phyloP scores from a whole-genome alignment of 768 basidiomycete genomes.

The Suillus alpinus region DNA sequence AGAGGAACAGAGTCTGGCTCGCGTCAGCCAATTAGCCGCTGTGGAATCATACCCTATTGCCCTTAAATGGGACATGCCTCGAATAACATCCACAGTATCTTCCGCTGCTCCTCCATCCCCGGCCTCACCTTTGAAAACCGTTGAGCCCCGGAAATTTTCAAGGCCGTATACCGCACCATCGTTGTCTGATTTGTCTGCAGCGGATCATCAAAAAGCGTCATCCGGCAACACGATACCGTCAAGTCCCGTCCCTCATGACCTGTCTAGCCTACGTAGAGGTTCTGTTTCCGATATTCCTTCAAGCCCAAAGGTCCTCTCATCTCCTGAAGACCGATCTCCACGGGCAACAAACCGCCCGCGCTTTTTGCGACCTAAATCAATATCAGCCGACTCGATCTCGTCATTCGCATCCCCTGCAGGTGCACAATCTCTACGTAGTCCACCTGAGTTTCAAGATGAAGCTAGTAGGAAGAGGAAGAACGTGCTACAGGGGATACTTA shows the following conservation, averaged over 20 bases:
- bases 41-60: conserved; percentile 11
- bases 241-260: conserved; percentile 7
- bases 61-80: conserved; percentile 17
- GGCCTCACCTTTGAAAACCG: conserved; percentile 13
- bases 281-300: conserved; percentile 25
- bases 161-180: conserved; percentile 53
- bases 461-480: conserved; percentile 32
- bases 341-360: conserved; percentile 20
- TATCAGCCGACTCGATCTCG: conserved; percentile 57
- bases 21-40: conserved; percentile 60
- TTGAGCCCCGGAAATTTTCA: conserved; percentile 23
- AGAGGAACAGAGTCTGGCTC: conserved; percentile 63
- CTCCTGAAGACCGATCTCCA: conserved; percentile 18
- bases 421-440: conserved; percentile 9
- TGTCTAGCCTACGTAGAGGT: conserved; percentile 21
- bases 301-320: conserved; percentile 5
- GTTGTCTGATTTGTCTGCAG: conserved; percentile 22
- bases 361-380: conserved; percentile 44
- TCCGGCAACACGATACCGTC: conserved; percentile 7
- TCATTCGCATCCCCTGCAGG: conserved; percentile 17
- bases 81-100: neutral
- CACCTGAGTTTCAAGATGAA: conserved; percentile 16
- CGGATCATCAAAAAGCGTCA: neutral
- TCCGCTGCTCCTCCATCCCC: conserved; percentile 20
- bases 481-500: conserved; percentile 40